A percentile compares a stretch with the other conserved stretches of the same genome.
Evolutionary conservation across 164 flowering plant genomes (phyloP).

Genomic region (Stephania yunnanensis): DNA sequence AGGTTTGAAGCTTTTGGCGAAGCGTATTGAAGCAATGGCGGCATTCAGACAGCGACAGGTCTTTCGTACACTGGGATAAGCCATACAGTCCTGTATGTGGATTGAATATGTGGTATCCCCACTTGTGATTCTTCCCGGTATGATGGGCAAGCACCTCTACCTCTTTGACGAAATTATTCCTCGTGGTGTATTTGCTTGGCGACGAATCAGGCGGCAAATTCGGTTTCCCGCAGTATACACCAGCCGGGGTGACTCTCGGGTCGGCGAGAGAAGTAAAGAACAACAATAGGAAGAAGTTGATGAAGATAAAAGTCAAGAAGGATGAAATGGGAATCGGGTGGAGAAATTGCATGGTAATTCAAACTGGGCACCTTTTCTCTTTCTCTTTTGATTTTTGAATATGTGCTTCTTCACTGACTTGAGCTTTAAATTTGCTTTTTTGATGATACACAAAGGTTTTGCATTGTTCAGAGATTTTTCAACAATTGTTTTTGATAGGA

Average conservation of each 20-base stretch:
- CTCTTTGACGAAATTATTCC: slow-evolving; percentile 31
- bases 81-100: slow-evolving; percentile 27
- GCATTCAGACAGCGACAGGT: slow-evolving; percentile 55
- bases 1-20: slow-evolving; percentile 44
- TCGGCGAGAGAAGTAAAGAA: slow-evolving; percentile 23
- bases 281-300: slow-evolving; percentile 11
- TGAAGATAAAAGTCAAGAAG: slow-evolving; percentile 7
- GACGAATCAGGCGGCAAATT: not conserved
- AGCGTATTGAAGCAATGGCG: slow-evolving; percentile 51
- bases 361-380: not conserved
- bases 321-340: not conserved
- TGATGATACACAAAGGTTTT: not conserved
- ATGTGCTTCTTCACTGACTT: too few relatives aligned
- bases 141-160: slow-evolving; percentile 36
- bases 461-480: too few relatives aligned
- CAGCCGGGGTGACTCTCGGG: slow-evolving; percentile 29
- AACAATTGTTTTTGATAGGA: too few relatives aligned
- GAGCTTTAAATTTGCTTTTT: not conserved
- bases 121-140: slow-evolving; percentile 12
- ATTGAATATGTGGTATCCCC: slow-evolving; percentile 21
- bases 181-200: slow-evolving; percentile 2
- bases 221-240: slow-evolving; percentile 32
- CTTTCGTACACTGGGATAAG: slow-evolving; percentile 49
- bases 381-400: too few relatives aligned
- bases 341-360: slow-evolving; percentile 11